Evolutionary conservation across 2,329 filamentous ascomycete species (phyloP).

Genomic region (Epichloe amarillans): DNA sequence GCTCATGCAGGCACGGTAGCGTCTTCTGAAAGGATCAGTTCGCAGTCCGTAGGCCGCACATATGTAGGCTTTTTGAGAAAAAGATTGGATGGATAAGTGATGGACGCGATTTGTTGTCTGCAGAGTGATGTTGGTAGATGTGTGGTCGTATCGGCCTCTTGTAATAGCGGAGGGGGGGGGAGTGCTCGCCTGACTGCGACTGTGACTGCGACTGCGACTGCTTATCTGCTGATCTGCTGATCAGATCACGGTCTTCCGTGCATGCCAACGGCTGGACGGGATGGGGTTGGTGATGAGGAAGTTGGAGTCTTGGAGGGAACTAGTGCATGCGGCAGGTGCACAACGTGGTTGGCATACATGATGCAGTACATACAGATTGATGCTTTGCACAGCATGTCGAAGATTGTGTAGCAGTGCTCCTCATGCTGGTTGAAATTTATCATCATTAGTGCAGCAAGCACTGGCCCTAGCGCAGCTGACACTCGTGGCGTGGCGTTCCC

Average conservation of each 20-base stretch:
- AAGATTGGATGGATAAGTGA: not conserved
- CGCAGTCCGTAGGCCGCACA: not conserved
- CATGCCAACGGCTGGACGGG: not conserved
- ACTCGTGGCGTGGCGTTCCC: slow-evolving; percentile 6
- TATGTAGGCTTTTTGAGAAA: not conserved
- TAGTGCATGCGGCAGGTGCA: not conserved
- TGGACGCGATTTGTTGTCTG: too few relatives aligned
- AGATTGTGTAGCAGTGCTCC: too few relatives aligned
- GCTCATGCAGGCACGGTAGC: slow-evolving; percentile 4
- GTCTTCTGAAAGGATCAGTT: not conserved
- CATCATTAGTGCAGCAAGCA: too few relatives aligned
- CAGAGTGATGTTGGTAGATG: too few relatives aligned
- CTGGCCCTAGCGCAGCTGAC: slow-evolving; percentile 1
- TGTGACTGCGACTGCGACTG: too few relatives aligned
- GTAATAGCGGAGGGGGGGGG: not conserved
- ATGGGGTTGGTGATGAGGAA: not conserved
- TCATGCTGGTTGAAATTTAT: too few relatives aligned
- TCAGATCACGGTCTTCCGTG: not conserved
- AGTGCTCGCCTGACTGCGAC: not conserved
- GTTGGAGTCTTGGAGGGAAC: not conserved
- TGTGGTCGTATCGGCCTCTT: not conserved
- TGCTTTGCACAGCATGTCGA: not conserved
- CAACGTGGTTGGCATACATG: not conserved
- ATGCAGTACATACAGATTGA: not conserved
- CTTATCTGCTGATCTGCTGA: not conserved